phyloP scores from a whole-genome alignment of 2,329 filamentous ascomycete genomes.

The Didymella glomerata region DNA sequence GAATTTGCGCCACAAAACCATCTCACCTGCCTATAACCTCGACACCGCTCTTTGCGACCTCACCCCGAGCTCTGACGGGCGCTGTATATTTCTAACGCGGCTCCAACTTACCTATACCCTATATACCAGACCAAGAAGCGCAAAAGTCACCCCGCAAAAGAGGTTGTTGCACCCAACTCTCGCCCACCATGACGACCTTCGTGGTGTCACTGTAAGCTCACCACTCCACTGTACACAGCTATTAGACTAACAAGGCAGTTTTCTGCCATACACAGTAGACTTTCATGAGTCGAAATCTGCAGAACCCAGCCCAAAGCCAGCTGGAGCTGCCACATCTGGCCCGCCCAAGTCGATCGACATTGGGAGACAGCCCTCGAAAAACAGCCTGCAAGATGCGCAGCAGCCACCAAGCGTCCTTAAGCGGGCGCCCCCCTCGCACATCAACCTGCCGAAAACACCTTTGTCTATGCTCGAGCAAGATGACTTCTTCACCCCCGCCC shows the following conservation, averaged over 20 bases:
- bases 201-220: slow-evolving; percentile 65
- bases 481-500: slow-evolving; percentile 57
- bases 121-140: slow-evolving; percentile 18
- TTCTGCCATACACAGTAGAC: slow-evolving; percentile 90
- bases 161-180: slow-evolving; percentile 16
- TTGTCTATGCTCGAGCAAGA: slow-evolving; percentile 49
- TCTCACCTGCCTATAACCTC: slow-evolving; percentile 6
- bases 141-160: slow-evolving; percentile 9
- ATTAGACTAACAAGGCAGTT: slow-evolving; percentile 62
- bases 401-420: slow-evolving; percentile 52
- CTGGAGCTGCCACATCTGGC: slow-evolving; percentile 32
- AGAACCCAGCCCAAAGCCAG: slow-evolving; percentile 49
- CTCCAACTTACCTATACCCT: slow-evolving; percentile 2
- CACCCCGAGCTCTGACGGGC: slow-evolving; percentile 12
- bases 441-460: slow-evolving; percentile 53
- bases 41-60: slow-evolving; percentile 13
- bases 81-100: slow-evolving; percentile 4
- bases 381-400: slow-evolving; percentile 38
- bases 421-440: slow-evolving; percentile 39
- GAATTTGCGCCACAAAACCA: slow-evolving; percentile 8
- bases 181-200: slow-evolving; percentile 64
- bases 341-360: slow-evolving; percentile 51
- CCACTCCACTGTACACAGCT: background rate
- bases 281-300: slow-evolving; percentile 65
- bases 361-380: slow-evolving; percentile 57